Evolutionary conservation across 2,329 filamentous ascomycete species (phyloP).

Genomic region (Neophaeococcomyces aloes): DNA sequence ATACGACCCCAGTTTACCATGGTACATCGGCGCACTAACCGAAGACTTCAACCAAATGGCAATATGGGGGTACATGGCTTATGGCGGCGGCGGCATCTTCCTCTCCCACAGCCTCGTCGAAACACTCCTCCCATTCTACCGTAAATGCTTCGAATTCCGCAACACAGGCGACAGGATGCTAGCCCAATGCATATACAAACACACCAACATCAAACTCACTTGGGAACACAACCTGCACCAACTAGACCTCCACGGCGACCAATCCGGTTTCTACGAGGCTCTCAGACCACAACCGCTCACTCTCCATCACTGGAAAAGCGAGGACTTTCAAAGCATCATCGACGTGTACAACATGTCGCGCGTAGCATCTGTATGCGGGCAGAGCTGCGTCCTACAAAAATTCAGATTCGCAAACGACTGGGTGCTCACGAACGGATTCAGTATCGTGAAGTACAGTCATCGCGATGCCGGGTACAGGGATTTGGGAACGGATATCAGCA

Average conservation of each 20-base stretch:
- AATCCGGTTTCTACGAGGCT: slow-evolving; percentile 51
- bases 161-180: slow-evolving; percentile 47
- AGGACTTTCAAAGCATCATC: slow-evolving; percentile 34
- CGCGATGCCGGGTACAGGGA: slow-evolving; percentile 20
- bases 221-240: slow-evolving; percentile 47
- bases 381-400: slow-evolving; percentile 46
- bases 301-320: slow-evolving; percentile 55
- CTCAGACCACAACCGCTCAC: slow-evolving; percentile 43
- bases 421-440: slow-evolving; percentile 52
- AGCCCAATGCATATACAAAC: slow-evolving; percentile 46
- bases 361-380: slow-evolving; percentile 45
- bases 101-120: slow-evolving; percentile 43
- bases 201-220: slow-evolving; percentile 46
- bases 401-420: slow-evolving; percentile 39
- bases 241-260: slow-evolving; percentile 46
- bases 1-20: slow-evolving; percentile 40
- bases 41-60: slow-evolving; percentile 45
- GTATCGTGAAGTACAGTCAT: slow-evolving; percentile 42
- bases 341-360: slow-evolving; percentile 43
- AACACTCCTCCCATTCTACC: slow-evolving; percentile 39
- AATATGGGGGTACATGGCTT: slow-evolving; percentile 49
- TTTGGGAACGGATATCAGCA: slow-evolving; percentile 32
- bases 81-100: slow-evolving; percentile 51
- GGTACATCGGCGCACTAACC: slow-evolving; percentile 49
- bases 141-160: slow-evolving; percentile 39